These are phyloP conservation scores for Tulasnella sp. DNA, from an alignment of 768 basidiomycete species.

Conservation along the genomic window DNA sequence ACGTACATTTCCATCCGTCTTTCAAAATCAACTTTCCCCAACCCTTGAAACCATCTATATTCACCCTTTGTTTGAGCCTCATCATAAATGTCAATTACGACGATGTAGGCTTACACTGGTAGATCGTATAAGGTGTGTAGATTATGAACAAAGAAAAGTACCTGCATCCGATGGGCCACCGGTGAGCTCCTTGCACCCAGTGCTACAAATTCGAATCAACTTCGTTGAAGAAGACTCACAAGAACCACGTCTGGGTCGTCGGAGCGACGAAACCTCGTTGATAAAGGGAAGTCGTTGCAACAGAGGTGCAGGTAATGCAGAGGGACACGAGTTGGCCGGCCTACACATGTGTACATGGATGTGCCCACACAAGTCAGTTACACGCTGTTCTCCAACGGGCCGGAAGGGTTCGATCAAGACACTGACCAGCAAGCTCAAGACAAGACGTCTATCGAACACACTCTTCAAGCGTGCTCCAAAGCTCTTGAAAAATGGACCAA, in stretches of 20 bases:
- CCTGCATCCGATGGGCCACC: constrained; percentile 39
- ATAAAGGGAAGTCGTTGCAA: constrained; percentile 76
- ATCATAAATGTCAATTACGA: not conserved
- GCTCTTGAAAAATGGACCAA: constrained; percentile 49
- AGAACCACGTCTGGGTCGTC: constrained; percentile 78
- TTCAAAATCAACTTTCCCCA: constrained; percentile 68
- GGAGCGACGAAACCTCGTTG: constrained; percentile 65
- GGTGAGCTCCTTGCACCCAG: not conserved
- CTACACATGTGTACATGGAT: constrained; percentile 1
- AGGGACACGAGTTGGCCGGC: constrained; percentile 80
- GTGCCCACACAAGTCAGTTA: not conserved
- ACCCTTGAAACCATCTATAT: constrained; percentile 72
- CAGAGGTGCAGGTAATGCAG: constrained; percentile 85
- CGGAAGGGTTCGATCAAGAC: not conserved
- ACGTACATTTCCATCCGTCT: constrained; percentile 86
- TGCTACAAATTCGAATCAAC: not conserved
- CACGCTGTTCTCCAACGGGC: not conserved
- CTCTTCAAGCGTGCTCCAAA: constrained; percentile 61
- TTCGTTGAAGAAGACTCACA: constrained; percentile 47
- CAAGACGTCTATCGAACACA: constrained; percentile 72
- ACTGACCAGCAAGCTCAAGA: constrained; percentile 53
- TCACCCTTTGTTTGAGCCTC: not conserved
- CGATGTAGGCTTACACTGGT: constrained; percentile 56
- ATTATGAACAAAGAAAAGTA: constrained; percentile 70
- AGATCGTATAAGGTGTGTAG: constrained; percentile 88